These are phyloP conservation scores for Huntiella decipiens DNA, from an alignment of 2,329 filamentous ascomycete species.

Conservation along the genomic window DNA sequence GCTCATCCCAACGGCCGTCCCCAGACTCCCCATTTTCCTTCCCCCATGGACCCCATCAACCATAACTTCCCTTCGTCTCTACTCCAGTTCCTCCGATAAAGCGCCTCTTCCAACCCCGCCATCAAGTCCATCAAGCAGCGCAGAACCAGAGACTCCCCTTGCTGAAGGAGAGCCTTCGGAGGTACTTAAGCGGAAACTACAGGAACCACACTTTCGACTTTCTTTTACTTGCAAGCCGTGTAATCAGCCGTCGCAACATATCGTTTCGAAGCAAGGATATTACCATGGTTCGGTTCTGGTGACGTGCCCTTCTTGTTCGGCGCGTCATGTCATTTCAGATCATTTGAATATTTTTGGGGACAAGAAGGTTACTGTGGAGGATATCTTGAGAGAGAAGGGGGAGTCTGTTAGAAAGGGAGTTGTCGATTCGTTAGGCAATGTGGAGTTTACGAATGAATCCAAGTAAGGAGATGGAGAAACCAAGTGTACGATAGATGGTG, in stretches of 20 bases:
- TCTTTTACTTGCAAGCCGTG: conserved; percentile 90
- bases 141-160: conserved; percentile 8
- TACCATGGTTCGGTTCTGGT: conserved; percentile 79
- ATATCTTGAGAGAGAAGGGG: conserved; percentile 59
- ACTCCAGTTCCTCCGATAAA: neutral
- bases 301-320: conserved; percentile 68
- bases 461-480: neutral
- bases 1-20: neutral
- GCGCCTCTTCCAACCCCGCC: conserved; percentile 2
- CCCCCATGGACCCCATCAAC: neutral
- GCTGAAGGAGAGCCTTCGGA: conserved; percentile 13
- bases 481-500: conserved; percentile 3
- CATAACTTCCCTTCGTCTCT: neutral
- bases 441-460: conserved; percentile 63
- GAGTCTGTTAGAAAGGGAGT: conserved; percentile 52
- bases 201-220: conserved; percentile 59
- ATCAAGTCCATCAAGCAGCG: neutral
- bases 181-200: conserved; percentile 17
- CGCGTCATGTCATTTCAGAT: conserved; percentile 80
- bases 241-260: conserved; percentile 58
- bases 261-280: conserved; percentile 84
- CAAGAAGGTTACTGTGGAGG: conserved; percentile 50
- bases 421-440: conserved; percentile 58
- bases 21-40: too few species aligned
- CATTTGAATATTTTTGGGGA: conserved; percentile 66